Conservation (phyloP, 1,284 basidiomycete genomes). For the Cryptococcus sp. region DNA sequence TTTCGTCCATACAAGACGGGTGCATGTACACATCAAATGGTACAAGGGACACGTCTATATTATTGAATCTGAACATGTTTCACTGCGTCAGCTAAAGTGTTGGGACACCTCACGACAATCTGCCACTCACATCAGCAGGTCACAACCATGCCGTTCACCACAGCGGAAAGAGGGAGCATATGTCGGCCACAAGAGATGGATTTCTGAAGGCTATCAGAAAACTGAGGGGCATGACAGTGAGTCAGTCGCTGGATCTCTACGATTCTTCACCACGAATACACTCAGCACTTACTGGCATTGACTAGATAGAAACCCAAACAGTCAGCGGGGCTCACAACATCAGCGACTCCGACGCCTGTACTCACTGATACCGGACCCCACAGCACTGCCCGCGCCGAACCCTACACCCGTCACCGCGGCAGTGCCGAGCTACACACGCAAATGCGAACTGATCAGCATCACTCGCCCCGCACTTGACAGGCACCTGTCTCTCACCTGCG, state of each 20-base stretch:
- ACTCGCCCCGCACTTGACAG: not conserved
- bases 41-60: not conserved
- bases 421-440: constrained; percentile 26
- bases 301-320: not conserved
- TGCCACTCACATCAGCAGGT: too few species aligned
- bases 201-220: not conserved
- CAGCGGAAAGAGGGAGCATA: not conserved
- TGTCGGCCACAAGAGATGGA: not conserved
- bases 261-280: too few species aligned
- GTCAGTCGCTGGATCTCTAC: too few species aligned
- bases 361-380: constrained; percentile 17
- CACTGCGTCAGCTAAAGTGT: not conserved
- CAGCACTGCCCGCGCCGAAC: constrained; percentile 32
- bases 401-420: constrained; percentile 36
- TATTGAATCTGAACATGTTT: too few species aligned
- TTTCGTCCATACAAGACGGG: not conserved
- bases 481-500: constrained; percentile 24
- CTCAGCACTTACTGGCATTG: constrained; percentile 9
- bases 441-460: constrained; percentile 1
- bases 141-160: not conserved
- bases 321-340: too few species aligned
- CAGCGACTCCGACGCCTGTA: not conserved
- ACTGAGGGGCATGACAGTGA: not conserved
- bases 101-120: not conserved
- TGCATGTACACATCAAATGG: not conserved